phyloP scores from a whole-genome alignment of 2,329 filamentous ascomycete genomes.

The Madurella fahalii region DNA sequence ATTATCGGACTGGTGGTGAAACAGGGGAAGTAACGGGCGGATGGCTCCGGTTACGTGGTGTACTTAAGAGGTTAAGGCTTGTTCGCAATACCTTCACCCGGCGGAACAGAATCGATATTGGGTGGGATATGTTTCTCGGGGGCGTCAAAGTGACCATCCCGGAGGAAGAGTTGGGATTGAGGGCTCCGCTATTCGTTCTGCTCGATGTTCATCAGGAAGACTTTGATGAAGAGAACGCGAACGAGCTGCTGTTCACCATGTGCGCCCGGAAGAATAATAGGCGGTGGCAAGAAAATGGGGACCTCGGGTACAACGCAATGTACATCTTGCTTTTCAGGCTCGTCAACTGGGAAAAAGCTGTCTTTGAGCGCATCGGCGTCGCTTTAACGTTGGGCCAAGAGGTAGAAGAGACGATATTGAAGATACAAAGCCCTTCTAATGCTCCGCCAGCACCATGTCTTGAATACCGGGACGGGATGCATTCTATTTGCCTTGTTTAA shows the following conservation, averaged over 20 bases:
- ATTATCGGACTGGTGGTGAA: background rate
- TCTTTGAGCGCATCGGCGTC: constrained; percentile 3
- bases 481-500: background rate
- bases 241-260: background rate
- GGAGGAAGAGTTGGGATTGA: background rate
- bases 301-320: background rate
- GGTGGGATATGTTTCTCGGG: background rate
- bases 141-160: background rate
- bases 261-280: background rate
- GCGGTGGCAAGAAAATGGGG: background rate
- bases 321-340: constrained; percentile 1
- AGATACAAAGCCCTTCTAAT: background rate
- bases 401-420: background rate
- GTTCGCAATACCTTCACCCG: background rate
- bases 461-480: background rate
- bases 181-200: background rate
- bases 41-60: background rate
- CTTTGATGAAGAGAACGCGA: background rate
- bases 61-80: constrained; percentile 1
- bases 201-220: background rate
- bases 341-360: background rate
- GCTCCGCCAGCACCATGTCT: background rate
- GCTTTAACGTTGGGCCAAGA: background rate
- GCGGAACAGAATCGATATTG: background rate
- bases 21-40: constrained; percentile 2